phyloP scores from a whole-genome alignment of 345 rosid species.

The Ceriops tagal region DNA sequence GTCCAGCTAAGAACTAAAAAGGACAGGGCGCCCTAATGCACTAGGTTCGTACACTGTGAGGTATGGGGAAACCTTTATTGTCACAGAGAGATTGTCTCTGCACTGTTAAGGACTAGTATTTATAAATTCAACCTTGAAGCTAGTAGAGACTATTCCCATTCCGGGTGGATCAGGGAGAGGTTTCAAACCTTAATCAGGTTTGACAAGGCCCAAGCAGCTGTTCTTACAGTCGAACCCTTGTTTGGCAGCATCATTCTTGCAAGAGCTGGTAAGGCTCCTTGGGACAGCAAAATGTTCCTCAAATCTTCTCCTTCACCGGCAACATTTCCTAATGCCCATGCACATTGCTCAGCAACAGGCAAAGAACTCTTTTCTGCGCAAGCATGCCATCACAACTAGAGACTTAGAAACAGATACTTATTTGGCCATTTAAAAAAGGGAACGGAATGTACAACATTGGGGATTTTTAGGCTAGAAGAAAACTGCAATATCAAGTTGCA shows the following conservation, averaged over 20 bases:
- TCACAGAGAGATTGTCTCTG: no score
- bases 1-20: no score
- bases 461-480: not conserved
- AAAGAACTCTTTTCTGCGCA: constrained; percentile 76
- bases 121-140: no score
- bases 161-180: not conserved
- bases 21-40: no score
- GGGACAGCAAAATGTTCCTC: constrained; percentile 76
- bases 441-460: no score
- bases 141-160: no score
- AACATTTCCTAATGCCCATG: constrained; percentile 97
- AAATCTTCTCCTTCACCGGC: constrained; percentile 98
- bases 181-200: constrained; percentile 80
- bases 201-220: constrained; percentile 98
- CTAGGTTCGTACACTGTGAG: no score
- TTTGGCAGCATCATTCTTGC: constrained; percentile 94
- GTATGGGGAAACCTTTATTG: no score
- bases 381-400: constrained; percentile 18
- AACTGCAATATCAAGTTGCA: not conserved
- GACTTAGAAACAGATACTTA: not conserved
- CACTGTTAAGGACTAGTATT: no score
- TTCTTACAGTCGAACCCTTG: constrained; percentile 89
- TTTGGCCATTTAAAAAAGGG: not conserved
- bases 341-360: constrained; percentile 95
- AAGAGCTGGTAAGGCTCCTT: constrained; percentile 86